Evolutionary conservation across 257 asterid genomes (phyloP).

Genomic region (Cruciata laevipes): DNA sequence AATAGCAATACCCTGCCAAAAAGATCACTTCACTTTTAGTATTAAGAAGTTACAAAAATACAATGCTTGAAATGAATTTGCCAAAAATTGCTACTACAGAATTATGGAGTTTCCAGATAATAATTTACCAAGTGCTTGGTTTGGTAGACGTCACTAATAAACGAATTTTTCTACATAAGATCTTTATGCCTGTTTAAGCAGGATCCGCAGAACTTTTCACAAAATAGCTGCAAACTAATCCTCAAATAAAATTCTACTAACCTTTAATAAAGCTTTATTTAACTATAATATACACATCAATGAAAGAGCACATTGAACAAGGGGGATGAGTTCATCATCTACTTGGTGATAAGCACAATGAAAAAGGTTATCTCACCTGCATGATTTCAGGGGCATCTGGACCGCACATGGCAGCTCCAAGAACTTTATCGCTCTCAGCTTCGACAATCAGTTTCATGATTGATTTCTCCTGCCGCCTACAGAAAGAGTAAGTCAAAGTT

Average conservation of each 20-base stretch:
- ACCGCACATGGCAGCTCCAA: conserved; percentile 99
- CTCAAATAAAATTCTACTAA: neutral
- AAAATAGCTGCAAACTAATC: neutral
- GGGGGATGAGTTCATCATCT: neutral
- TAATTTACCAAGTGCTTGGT: too few relatives aligned
- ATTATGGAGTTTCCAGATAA: neutral
- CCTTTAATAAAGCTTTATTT: neutral
- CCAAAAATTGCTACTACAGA: neutral
- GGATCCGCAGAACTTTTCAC: too few relatives aligned
- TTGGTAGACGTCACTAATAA: too few relatives aligned
- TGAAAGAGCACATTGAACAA: neutral
- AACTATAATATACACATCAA: neutral
- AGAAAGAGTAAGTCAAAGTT: conserved; percentile 6
- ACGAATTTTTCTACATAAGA: too few relatives aligned
- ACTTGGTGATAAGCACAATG: neutral
- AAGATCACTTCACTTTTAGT: neutral
- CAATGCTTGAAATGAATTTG: neutral
- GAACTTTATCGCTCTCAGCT: conserved; percentile 78
- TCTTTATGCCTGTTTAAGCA: neutral
- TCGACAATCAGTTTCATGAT: conserved; percentile 91
- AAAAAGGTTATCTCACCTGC: conserved; percentile 47
- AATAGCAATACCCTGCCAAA: conserved; percentile 73
- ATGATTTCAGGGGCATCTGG: conserved; percentile 97
- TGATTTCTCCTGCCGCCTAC: conserved; percentile 86
- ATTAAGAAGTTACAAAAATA: neutral